Evolutionary conservation across 2,329 filamentous ascomycete genomes (phyloP).

Genomic region (Fusarium subglutinans): DNA sequence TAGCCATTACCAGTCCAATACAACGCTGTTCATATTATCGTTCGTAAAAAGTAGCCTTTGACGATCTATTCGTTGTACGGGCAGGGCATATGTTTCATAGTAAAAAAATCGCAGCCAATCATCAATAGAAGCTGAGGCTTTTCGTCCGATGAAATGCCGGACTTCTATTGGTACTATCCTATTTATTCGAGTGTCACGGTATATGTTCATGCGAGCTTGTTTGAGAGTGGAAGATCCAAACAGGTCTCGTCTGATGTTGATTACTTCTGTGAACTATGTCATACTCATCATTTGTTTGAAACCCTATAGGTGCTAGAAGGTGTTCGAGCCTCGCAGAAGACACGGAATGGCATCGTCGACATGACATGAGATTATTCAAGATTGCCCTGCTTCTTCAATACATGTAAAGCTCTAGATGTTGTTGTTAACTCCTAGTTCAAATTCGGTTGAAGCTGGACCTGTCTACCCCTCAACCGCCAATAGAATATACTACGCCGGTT

Average conservation of each 20-base stretch:
- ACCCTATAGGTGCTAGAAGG: not conserved
- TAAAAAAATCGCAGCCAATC: not conserved
- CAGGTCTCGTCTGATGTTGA: slow-evolving; percentile 2
- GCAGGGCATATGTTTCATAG: not conserved
- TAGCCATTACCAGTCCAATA: not conserved
- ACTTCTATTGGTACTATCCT: not conserved
- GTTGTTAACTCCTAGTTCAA: not conserved
- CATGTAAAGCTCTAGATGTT: not conserved
- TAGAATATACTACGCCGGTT: not conserved
- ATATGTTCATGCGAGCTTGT: slow-evolving; percentile 1
- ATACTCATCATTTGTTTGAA: not conserved
- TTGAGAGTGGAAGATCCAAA: not conserved
- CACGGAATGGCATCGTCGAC: not conserved
- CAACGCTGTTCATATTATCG: not conserved
- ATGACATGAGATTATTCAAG: not conserved
- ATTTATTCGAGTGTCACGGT: not conserved
- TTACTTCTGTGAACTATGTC: not conserved
- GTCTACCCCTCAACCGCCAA: not conserved
- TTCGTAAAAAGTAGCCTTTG: not conserved
- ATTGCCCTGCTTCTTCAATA: not conserved
- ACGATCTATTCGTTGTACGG: too few relatives aligned
- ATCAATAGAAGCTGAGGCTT: not conserved
- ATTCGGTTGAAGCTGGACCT: not conserved
- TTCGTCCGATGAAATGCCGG: not conserved
- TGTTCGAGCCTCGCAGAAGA: not conserved